phyloP scores from a whole-genome alignment of 352 stramenopile species.

The Phytopythium montanum region DNA sequence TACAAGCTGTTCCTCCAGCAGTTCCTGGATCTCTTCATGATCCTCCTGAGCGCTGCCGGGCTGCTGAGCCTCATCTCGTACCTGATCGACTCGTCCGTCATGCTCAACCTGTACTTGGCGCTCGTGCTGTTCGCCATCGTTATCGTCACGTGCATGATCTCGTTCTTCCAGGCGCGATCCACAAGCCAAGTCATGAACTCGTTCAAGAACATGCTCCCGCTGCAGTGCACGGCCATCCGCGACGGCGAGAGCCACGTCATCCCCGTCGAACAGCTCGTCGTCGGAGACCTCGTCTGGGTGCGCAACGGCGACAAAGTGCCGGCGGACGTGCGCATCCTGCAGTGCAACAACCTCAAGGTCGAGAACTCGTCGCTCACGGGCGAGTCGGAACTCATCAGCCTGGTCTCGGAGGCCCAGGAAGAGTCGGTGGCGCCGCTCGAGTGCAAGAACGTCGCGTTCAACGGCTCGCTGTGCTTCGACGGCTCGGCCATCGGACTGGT shows the following conservation, averaged over 20 bases:
- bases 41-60: too few species aligned
- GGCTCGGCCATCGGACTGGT: conserved; percentile 39
- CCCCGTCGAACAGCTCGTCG: conserved; percentile 69
- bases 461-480: conserved; percentile 43
- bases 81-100: too few species aligned
- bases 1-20: too few species aligned
- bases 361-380: conserved; percentile 90
- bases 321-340: conserved; percentile 85
- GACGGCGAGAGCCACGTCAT: too few species aligned
- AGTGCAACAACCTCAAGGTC: conserved; percentile 82
- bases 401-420: conserved; percentile 51
- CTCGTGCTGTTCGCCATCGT: conserved; percentile 68
- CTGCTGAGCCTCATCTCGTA: too few species aligned
- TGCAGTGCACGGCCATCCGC: conserved; percentile 77
- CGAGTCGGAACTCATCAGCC: conserved; percentile 88
- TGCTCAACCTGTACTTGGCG: too few species aligned
- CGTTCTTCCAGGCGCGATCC: too few species aligned
- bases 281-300: conserved; percentile 87
- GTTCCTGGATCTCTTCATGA: too few species aligned
- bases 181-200: too few species aligned
- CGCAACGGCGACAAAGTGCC: conserved; percentile 88
- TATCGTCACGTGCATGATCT: conserved; percentile 86
- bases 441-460: conserved; percentile 72
- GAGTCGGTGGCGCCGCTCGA: conserved; percentile 74
- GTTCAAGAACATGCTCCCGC: too few species aligned